phyloP scores from a whole-genome alignment of 495 filamentous ascomycete species.

The Hypomontagnella submonticulosa region DNA sequence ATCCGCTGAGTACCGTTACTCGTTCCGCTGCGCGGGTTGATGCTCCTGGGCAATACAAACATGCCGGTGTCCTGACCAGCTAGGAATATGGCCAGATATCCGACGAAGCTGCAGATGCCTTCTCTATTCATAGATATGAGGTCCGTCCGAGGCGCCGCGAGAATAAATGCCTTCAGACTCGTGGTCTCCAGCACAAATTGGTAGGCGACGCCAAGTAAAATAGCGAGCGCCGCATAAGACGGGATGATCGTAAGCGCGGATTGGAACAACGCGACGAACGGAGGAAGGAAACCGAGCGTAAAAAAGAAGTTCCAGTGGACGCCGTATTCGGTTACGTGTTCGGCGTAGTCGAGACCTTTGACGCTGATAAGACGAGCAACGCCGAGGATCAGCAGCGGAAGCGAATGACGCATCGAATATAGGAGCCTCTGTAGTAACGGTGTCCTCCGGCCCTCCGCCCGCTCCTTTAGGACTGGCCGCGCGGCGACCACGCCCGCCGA shows the following conservation, averaged over 20 bases:
- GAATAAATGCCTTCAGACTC: slow-evolving; percentile 80
- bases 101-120: slow-evolving; percentile 90
- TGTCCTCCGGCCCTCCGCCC: slow-evolving; percentile 58
- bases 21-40: slow-evolving; percentile 51
- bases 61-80: slow-evolving; percentile 86
- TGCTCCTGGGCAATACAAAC: slow-evolving; percentile 74
- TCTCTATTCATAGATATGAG: slow-evolving; percentile 91
- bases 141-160: slow-evolving; percentile 81
- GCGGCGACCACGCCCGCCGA: slow-evolving; percentile 93
- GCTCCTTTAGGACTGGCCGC: slow-evolving; percentile 81
- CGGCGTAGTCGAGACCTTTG: slow-evolving; percentile 94
- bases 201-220: slow-evolving; percentile 73
- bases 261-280: slow-evolving; percentile 89
- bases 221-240: slow-evolving; percentile 76
- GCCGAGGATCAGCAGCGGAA: slow-evolving; percentile 85
- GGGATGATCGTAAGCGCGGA: slow-evolving; percentile 68
- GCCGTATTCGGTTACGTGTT: slow-evolving; percentile 97
- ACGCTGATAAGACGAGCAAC: slow-evolving; percentile 85
- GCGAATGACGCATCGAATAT: slow-evolving; percentile 76
- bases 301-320: slow-evolving; percentile 99
- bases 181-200: slow-evolving; percentile 81
- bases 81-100: slow-evolving; percentile 95
- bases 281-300: slow-evolving; percentile 87
- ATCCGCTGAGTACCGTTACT: slow-evolving; percentile 55
- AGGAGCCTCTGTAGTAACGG: slow-evolving; percentile 66